Evolutionary conservation across 306 rosid species (phyloP).

Genomic region (Prunus mira): DNA sequence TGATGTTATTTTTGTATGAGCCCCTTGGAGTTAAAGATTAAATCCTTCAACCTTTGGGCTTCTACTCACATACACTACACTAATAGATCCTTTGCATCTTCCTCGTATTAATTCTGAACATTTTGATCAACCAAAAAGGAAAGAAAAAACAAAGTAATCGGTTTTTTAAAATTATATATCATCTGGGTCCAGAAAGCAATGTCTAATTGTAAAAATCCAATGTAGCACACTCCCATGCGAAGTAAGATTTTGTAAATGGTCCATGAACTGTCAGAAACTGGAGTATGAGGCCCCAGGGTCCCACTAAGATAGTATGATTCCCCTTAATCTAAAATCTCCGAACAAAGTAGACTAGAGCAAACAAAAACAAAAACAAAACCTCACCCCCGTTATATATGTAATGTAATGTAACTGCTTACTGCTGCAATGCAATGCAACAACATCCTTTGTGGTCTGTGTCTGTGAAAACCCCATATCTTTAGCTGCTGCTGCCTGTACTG

Average conservation of each 20-base stretch:
- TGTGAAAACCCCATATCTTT: neutral
- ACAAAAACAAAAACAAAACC: neutral
- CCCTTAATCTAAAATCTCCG: too few species aligned
- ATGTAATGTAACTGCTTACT: too few species aligned
- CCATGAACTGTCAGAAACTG: slow-evolving; percentile 23
- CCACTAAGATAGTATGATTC: neutral
- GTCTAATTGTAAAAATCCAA: neutral
- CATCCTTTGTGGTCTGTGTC: slow-evolving; percentile 4
- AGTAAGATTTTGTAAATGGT: slow-evolving; percentile 32
- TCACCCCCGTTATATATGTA: neutral
- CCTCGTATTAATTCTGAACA: too few species aligned
- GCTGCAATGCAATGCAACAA: neutral
- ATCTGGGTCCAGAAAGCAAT: neutral
- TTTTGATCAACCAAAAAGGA: too few species aligned
- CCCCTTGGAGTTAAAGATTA: too few species aligned
- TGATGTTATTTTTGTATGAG: too few species aligned
- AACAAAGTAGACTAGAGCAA: neutral
- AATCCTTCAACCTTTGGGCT: too few species aligned
- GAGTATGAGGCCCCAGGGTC: slow-evolving; percentile 16
- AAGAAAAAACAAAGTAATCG: neutral
- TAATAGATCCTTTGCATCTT: too few species aligned
- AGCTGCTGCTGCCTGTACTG: slow-evolving; percentile 3
- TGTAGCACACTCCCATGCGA: neutral
- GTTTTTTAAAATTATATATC: neutral
- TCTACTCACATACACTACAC: too few species aligned